These are phyloP conservation scores for Globisporangium perplexum DNA, from an alignment of 352 stramenopile genomes.

Conservation along the genomic window DNA sequence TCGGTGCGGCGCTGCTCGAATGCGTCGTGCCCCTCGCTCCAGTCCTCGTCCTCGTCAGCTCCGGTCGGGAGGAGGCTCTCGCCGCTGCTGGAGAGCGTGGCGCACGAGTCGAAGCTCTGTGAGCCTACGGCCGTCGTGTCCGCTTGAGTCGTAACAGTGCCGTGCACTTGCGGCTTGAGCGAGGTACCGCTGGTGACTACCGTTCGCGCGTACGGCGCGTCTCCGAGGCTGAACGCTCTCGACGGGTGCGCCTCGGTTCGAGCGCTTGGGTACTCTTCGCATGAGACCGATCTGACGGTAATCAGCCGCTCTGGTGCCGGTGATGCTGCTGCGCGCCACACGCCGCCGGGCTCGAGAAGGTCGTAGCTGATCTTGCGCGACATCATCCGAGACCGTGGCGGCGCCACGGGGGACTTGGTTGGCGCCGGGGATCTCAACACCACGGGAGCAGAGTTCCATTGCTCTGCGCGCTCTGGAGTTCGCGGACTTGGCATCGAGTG, in stretches of 20 bases:
- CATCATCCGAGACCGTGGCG: not conserved
- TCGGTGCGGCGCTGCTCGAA: not conserved
- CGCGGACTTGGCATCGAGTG: not conserved
- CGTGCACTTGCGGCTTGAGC: not conserved
- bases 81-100: not conserved
- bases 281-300: not conserved
- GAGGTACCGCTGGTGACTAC: not conserved
- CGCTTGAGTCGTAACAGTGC: not conserved
- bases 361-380: slow-evolving; percentile 3
- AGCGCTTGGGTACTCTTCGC: not conserved
- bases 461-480: not conserved
- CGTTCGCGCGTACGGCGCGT: not conserved
- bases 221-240: not conserved
- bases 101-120: not conserved
- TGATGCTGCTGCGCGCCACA: not conserved
- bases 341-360: not conserved
- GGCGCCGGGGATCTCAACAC: not conserved
- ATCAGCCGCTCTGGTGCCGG: not conserved
- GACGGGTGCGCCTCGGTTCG: not conserved
- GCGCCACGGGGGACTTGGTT: not conserved
- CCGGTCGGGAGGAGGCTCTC: not conserved
- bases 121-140: not conserved
- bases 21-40: not conserved
- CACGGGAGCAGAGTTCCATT: not conserved
- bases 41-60: not conserved